Percentiles rank a stretch among this genome's conserved stretches.
Evolutionary conservation across 306 rosid species (phyloP).

Genomic region (Cicer pinnatifidum): DNA sequence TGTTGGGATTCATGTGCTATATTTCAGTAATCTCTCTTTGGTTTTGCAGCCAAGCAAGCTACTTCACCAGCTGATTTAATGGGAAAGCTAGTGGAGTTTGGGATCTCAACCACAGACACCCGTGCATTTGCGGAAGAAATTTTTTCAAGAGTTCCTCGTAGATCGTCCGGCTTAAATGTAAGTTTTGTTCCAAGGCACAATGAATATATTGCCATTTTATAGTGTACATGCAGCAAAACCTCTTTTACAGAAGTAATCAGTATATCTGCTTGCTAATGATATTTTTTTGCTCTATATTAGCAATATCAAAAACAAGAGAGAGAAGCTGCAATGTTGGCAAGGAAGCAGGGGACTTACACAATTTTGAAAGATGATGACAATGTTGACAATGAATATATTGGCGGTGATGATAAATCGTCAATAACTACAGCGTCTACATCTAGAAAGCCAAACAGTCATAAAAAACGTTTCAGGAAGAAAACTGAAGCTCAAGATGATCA

Average conservation of each 20-base stretch:
- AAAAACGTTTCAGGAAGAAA: constrained; percentile 80
- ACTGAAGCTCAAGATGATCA: constrained; percentile 62
- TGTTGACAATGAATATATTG: constrained; percentile 36
- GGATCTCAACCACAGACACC: constrained; percentile 64
- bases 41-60: constrained; percentile 78
- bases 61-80: constrained; percentile 68
- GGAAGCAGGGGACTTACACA: constrained; percentile 73
- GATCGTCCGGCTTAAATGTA: constrained; percentile 63
- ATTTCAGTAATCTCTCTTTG: constrained; percentile 36
- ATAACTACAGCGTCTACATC: constrained; percentile 47
- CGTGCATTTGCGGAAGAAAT: constrained; percentile 72
- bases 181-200: constrained; percentile 37
- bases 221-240: constrained; percentile 4
- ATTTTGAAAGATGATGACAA: constrained; percentile 76
- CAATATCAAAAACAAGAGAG: constrained; percentile 82
- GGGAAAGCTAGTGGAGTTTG: constrained; percentile 64
- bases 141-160: constrained; percentile 71
- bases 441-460: constrained; percentile 51
- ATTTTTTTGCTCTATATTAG: constrained; percentile 52
- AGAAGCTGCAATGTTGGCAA: constrained; percentile 79
- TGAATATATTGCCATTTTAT: constrained; percentile 23
- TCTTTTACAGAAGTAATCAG: background rate
- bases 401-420: constrained; percentile 50
- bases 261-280: constrained; percentile 29
- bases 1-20: constrained; percentile 6